Percentiles rank a stretch among this genome's conserved stretches.
Conservation (phyloP, 805 yeast genomes). For the Wickerhamiella slavikovae region DNA sequence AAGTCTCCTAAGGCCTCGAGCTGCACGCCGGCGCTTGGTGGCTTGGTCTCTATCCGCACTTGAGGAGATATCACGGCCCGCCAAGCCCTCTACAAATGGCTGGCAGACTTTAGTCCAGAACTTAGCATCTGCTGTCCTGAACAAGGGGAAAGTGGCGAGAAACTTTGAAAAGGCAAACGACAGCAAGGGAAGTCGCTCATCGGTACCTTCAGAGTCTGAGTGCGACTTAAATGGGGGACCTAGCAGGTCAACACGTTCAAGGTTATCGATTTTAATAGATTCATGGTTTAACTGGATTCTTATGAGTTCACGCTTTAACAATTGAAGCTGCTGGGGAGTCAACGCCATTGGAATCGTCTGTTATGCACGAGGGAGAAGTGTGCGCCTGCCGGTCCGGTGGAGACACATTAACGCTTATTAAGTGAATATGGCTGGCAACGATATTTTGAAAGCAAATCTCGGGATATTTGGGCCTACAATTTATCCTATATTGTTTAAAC, state of each 20-base stretch:
- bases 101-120: conserved; percentile 73
- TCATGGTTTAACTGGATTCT: conserved; percentile 42
- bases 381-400: too few species aligned
- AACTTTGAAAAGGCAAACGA: conserved; percentile 44
- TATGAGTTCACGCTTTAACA: conserved; percentile 63
- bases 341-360: neutral
- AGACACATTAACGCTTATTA: too few species aligned
- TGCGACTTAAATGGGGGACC: conserved; percentile 54
- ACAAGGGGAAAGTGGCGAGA: conserved; percentile 52
- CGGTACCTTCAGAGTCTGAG: conserved; percentile 21
- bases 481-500: too few species aligned
- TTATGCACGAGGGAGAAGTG: too few species aligned
- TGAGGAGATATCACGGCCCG: conserved; percentile 46
- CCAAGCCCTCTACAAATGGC: conserved; percentile 61
- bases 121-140: conserved; percentile 27
- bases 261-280: conserved; percentile 34
- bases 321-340: conserved; percentile 45
- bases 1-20: conserved; percentile 38
- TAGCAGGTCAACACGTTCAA: conserved; percentile 41
- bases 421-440: too few species aligned
- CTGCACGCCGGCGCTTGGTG: conserved; percentile 48
- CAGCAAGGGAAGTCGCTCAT: conserved; percentile 39
- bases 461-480: too few species aligned
- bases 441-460: too few species aligned
- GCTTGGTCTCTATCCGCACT: conserved; percentile 56